Percentiles rank a stretch among this genome's conserved stretches.
These are phyloP conservation scores for Colletotrichum tamarilloi DNA, from an alignment of 2,329 filamentous ascomycete genomes.

Conservation along the genomic window DNA sequence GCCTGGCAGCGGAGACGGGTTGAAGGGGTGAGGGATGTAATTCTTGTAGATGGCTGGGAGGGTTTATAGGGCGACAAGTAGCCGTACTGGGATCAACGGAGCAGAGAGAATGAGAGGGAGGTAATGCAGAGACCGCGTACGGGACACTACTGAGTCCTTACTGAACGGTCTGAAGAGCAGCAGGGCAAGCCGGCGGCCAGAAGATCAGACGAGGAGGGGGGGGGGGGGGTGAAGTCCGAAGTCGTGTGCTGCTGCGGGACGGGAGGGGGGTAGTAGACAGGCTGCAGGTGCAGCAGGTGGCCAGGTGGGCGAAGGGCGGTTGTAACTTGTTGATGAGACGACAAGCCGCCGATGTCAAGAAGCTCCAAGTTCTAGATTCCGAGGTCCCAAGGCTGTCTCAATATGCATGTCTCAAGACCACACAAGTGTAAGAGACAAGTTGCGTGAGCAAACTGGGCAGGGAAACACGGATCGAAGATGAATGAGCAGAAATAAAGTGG, in stretches of 20 bases:
- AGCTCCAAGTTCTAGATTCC: neutral
- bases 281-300: constrained; percentile 17
- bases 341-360: constrained; percentile 31
- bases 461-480: neutral
- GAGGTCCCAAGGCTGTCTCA: constrained; percentile 5
- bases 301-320: constrained; percentile 11
- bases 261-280: neutral
- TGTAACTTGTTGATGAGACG: constrained; percentile 17
- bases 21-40: constrained; percentile 1
- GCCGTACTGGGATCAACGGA: constrained; percentile 1
- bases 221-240: neutral
- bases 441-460: neutral
- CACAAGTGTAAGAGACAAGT: neutral
- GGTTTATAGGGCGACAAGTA: constrained; percentile 1
- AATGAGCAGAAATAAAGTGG: neutral
- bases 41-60: constrained; percentile 24
- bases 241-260: constrained; percentile 7
- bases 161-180: neutral
- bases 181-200: neutral
- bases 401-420: constrained; percentile 25
- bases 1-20: constrained; percentile 16
- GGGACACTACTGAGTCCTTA: neutral
- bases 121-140: constrained; percentile 10
- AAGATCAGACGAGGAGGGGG: constrained; percentile 19
- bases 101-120: neutral